Evolutionary conservation across 192 early-diverging fungal genomes (phyloP), one percentile per base, ranked within the genome.

Genomic region (Gigaspora rosea): DNA sequence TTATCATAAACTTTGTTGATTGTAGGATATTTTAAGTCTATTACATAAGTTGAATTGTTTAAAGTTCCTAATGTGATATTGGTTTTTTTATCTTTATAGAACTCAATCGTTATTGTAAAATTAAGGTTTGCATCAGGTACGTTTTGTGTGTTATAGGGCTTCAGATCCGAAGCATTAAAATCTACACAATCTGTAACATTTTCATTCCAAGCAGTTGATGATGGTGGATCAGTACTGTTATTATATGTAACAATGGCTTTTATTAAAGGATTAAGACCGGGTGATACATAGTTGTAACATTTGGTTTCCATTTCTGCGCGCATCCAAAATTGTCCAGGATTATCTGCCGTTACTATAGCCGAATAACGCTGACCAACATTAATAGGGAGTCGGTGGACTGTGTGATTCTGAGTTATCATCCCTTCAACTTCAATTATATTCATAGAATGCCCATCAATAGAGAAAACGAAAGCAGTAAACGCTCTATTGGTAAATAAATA

Each of bases 331-430:
- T 54, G 73, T 16, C 80, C 59, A 4, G 79, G 48, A 49, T 86
- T 78, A 65, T 84, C 80, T 8, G 85, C 79, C 1, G 74, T 62
- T 18, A 86, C 81, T 15, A 86, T 79, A 1, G 76, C 79, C 4
- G 85, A 86, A 75, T 83, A 84, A 3, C 85, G 81, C 51, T 86
- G 85, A 0, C 66, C 85, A 33, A 82, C 76, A 71, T 80, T 66
- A 18, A 86, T 80, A 2, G 79, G 77, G 8, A 86, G 41, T 1
- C 75, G 59, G 20, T 79, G 46, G 1, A 84, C 71, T 10, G 61
- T 58, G 9, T 77, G 73, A 1, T 69, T 76, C 27, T 86, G 62
- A 41, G 82, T 75, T 35, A 67, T 71, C 0, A 73, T 66, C 4
- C 83, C 83, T 20, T 86, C 85, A 6, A 73, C 82, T 51, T 89